phyloP scores from a whole-genome alignment of 2,329 filamentous ascomycete genomes.

The Curvularia lunata region DNA sequence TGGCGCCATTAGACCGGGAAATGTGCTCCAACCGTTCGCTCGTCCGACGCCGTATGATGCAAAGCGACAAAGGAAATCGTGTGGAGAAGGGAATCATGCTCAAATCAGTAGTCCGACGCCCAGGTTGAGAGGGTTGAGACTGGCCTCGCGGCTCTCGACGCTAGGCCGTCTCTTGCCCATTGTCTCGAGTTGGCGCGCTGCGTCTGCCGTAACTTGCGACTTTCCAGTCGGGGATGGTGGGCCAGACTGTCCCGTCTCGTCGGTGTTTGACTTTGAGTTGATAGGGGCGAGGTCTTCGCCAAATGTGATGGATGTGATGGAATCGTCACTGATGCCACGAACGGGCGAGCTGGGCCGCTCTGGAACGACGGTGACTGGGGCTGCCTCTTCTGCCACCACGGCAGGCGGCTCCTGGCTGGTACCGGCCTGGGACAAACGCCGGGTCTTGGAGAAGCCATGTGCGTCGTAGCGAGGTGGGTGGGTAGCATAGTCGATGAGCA shows the following conservation, averaged over 20 bases:
- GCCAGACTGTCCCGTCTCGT: slow-evolving; percentile 27
- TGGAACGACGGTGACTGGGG: slow-evolving; percentile 8
- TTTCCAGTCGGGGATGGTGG: slow-evolving; percentile 37
- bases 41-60: slow-evolving; percentile 1
- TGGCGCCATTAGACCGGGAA: not conserved
- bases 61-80: not conserved
- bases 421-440: slow-evolving; percentile 18
- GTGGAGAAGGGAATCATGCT: slow-evolving; percentile 2
- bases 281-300: slow-evolving; percentile 41
- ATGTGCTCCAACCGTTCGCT: not conserved
- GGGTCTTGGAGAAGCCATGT: slow-evolving; percentile 45
- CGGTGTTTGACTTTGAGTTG: slow-evolving; percentile 32
- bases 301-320: slow-evolving; percentile 42
- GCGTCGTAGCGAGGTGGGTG: slow-evolving; percentile 55
- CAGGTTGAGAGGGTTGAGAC: slow-evolving; percentile 29
- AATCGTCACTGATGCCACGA: slow-evolving; percentile 41
- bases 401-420: slow-evolving; percentile 9
- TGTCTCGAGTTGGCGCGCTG: slow-evolving; percentile 23
- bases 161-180: slow-evolving; percentile 34
- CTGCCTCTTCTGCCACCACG: slow-evolving; percentile 8
- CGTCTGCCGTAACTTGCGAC: slow-evolving; percentile 34
- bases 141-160: slow-evolving; percentile 27
- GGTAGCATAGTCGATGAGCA: slow-evolving; percentile 51
- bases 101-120: slow-evolving; percentile 34
- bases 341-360: slow-evolving; percentile 37